phyloP scores from a whole-genome alignment of 352 stramenopile species.

The Globisporangium ultimum region DNA sequence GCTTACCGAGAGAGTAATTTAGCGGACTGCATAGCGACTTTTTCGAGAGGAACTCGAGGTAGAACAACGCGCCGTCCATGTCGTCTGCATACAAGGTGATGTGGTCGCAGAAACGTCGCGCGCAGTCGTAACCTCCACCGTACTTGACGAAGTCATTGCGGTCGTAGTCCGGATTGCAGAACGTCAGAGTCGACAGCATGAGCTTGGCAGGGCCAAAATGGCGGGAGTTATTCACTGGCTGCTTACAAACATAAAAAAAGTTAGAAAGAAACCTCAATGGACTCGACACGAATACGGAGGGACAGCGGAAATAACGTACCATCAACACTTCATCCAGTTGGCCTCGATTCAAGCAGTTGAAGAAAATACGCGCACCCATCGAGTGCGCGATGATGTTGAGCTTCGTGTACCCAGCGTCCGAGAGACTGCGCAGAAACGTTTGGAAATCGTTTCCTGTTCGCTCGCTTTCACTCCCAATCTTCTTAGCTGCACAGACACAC shows the following conservation, averaged over 20 bases:
- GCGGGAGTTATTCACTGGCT: conserved; percentile 4
- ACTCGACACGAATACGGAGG: too few species aligned
- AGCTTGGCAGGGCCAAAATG: conserved; percentile 13
- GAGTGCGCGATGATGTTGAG: conserved; percentile 67
- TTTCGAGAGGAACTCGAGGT: conserved; percentile 57
- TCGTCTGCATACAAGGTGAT: conserved; percentile 78
- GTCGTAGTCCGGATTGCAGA: conserved; percentile 81
- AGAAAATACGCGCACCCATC: conserved; percentile 63
- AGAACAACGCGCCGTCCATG: conserved; percentile 71
- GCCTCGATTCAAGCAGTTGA: conserved; percentile 41
- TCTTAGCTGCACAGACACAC: conserved; percentile 21
- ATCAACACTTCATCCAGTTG: conserved; percentile 41
- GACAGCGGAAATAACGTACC: conserved; percentile 15
- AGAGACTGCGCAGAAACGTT: conserved; percentile 50
- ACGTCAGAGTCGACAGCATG: conserved; percentile 58
- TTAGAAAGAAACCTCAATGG: background rate
- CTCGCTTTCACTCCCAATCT: conserved; percentile 39
- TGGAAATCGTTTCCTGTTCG: conserved; percentile 37
- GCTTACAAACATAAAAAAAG: background rate
- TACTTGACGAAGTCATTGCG: conserved; percentile 57
- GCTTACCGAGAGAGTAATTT: conserved; percentile 52
- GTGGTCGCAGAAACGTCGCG: conserved; percentile 50
- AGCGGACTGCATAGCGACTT: conserved; percentile 33
- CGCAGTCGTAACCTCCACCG: conserved; percentile 46
- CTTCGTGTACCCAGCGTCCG: conserved; percentile 58